Evolutionary conservation across 257 asterid genomes (phyloP), one percentile per base, ranked within the genome.

Genomic region (Orobanche coerulescens): DNA sequence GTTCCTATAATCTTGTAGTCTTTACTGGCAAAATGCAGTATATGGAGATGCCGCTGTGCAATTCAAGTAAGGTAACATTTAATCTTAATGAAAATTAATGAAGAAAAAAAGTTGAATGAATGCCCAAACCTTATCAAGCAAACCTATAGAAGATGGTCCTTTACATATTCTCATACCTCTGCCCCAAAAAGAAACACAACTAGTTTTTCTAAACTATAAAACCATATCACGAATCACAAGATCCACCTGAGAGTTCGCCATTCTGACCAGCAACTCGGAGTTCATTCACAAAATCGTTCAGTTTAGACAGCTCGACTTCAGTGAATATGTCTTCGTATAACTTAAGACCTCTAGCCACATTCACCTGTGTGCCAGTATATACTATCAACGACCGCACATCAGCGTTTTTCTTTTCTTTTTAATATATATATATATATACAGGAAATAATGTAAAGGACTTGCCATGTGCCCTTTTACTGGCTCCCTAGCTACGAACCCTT

Each of bases 211-310:
- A 78, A 85, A 82, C 82, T 74, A 81, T 82, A 80, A 82, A 85
- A 84, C 87, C 90, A 81, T n/a, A n/a, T 84, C 88, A 83, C 84
- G 87, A 73, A 80, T 83, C 96, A 84, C 85, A 72, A 84, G 86
- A 76, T 71, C 90, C 94, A 86, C 98, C 98, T 88, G 95, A 86
- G 87, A 92, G 96, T 84, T 88, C 90, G 60, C 96, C 98, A 66
- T 82, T 88, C 78, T 76, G 88, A 71, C 98, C 98, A 78, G 98
- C 90, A 65, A 76, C 84, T 67, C 96, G 88, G 69, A 92, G 91
- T 66, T 84, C 94, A 72, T 71, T 81, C 76, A 84, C 96, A 70
- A 84, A 83, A 76, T 88, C 87, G 61, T 75, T 81, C 81, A 92
- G 75, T 73, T 84, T 92, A 44, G 90, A 76, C 66, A 92, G 83